Base-by-base conservation (phyloP, 306 rosid genomes). In the Prunus mira region DNA sequence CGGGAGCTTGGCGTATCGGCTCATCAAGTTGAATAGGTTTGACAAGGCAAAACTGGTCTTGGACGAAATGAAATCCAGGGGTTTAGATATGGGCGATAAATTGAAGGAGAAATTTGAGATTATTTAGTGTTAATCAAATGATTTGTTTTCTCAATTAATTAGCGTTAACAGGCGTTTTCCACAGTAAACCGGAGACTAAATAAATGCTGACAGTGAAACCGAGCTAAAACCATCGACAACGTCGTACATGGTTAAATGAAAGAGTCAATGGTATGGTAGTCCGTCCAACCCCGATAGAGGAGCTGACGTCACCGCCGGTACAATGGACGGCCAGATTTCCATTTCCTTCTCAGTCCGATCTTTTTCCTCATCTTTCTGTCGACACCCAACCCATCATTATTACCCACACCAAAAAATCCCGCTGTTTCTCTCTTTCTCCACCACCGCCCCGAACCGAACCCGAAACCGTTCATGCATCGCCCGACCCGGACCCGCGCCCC, bases 221-320 rank as follows among this genome's bases (percentile, higher is more conserved):
- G 17, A 34, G 15, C 56, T 18, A 52, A 52, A 52, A 18, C 6
- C 9, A 18, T 52, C 58, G 20, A 52, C 58, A 19, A 19, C 43
- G 43, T 34, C 9, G 43, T 34, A 34, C 61, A 47, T 69, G 61
- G 75, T 32, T 54, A 69, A 50, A 50, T 20, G 61, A 50, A 41
- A 67, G 69, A 45, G 80, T 38, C n/a, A 19, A 32, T 32, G 38
- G 6, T 32, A 34, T 6, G 43, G 47, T 9, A 70, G 28, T 67
- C 83, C 72, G 81, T 78, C 74, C 80, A 71, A 79, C 72, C 67
- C 54, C 54, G 76, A 49, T 57, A 38, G 52, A 76, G 65, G 24
- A 68, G 72, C 74, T 82, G 88, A 85, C 86, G 88, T 85, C 88
- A 82, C 74, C 70, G 82, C 86, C 86, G 88, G 82, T 77, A 51